A percentile compares a stretch with the other conserved stretches of the same genome.
Conservation (phyloP, 148 eudicot species). For the Amaranthus cruentus region DNA sequence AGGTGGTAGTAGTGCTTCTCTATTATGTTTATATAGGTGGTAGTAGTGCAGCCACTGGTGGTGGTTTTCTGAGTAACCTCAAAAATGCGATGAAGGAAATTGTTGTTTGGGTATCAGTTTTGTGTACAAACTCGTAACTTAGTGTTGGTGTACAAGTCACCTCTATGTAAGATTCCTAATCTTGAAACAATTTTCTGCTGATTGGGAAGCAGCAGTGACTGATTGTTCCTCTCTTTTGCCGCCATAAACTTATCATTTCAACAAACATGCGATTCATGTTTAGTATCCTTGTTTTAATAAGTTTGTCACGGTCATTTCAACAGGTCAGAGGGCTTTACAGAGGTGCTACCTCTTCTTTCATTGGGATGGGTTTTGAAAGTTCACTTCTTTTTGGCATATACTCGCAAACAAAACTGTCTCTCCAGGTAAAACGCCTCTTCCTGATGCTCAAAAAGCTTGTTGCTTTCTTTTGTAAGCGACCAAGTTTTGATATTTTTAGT, state of each 20-base stretch:
- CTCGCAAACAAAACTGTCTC: conserved; percentile 67
- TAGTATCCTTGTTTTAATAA: neutral
- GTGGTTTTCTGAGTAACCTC: too few species aligned
- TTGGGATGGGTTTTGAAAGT: conserved; percentile 92
- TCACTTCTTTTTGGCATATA: conserved; percentile 87
- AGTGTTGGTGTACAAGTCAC: neutral
- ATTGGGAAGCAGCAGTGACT: neutral
- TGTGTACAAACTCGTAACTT: too few species aligned
- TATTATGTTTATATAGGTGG: too few species aligned
- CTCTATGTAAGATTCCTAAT: neutral
- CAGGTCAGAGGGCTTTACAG: conserved; percentile 94
- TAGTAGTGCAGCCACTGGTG: too few species aligned
- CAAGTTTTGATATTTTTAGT: neutral
- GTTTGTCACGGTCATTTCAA: conserved; percentile 21
- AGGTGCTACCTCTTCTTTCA: conserved; percentile 84
- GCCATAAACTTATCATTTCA: neutral
- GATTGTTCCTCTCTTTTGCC: neutral
- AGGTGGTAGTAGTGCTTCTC: too few species aligned
- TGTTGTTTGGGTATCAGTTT: too few species aligned
- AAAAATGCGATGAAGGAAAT: too few species aligned
- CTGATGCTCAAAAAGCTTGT: neutral
- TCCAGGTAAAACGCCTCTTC: conserved; percentile 47
- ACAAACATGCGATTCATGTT: neutral
- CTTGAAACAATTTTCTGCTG: neutral
- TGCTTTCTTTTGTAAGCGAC: neutral